Conservation (phyloP, 2,329 filamentous ascomycete species). For the Atkinsonella texensis region DNA sequence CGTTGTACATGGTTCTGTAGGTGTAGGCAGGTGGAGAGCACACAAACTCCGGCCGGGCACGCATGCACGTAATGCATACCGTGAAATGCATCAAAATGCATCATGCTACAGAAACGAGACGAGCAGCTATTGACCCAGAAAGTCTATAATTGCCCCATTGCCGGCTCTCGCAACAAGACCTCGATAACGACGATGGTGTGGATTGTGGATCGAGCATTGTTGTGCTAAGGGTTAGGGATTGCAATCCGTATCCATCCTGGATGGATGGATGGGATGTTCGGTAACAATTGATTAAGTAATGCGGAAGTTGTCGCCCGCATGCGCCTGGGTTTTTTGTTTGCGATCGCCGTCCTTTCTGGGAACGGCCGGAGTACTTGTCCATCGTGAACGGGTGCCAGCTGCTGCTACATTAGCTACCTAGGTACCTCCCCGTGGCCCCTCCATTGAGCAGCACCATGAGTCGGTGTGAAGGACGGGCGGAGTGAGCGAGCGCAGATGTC, state of each 20-base stretch:
- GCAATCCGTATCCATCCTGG: too few species aligned
- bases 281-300: neutral
- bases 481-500: slow-evolving; percentile 5
- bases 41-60: neutral
- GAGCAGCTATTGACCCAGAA: neutral
- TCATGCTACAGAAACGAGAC: neutral
- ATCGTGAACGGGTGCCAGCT: too few species aligned
- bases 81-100: neutral
- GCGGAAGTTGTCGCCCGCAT: neutral
- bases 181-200: neutral
- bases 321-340: neutral
- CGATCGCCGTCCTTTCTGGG: neutral
- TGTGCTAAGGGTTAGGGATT: neutral
- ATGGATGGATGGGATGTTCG: too few species aligned
- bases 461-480: slow-evolving; percentile 2
- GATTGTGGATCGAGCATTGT: neutral
- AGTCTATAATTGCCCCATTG: neutral
- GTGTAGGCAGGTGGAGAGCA: neutral
- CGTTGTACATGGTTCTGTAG: neutral
- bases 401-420: too few species aligned
- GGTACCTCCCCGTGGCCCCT: too few species aligned
- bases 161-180: slow-evolving; percentile 1
- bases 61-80: neutral
- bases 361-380: too few species aligned
- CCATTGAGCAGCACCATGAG: neutral